Evolutionary conservation across 208 protist genomes (phyloP).

Genomic region (Leptomonas pyrrhocoris): DNA sequence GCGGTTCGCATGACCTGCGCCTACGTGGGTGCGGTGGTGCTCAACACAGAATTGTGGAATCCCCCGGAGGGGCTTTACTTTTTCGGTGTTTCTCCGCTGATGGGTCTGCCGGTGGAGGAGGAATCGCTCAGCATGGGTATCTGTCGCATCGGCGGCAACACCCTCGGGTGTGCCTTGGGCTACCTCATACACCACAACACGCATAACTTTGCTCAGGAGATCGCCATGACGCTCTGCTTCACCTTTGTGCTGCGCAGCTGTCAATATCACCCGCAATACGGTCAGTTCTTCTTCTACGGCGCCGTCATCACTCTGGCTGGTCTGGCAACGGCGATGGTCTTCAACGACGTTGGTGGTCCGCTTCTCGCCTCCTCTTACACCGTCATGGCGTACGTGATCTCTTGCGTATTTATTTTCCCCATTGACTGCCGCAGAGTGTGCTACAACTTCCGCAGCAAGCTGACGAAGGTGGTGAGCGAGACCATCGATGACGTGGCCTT

Average conservation of each 20-base stretch:
- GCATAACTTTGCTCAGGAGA: slow-evolving; percentile 26
- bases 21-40: slow-evolving; percentile 37
- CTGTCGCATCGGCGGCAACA: slow-evolving; percentile 39
- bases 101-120: slow-evolving; percentile 55
- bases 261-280: slow-evolving; percentile 37
- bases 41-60: slow-evolving; percentile 49
- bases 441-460: slow-evolving; percentile 38
- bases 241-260: slow-evolving; percentile 28
- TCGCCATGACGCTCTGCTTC: slow-evolving; percentile 34
- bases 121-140: slow-evolving; percentile 39
- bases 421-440: slow-evolving; percentile 57
- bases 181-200: slow-evolving; percentile 43
- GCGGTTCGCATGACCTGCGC: slow-evolving; percentile 54
- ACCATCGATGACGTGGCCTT: slow-evolving; percentile 32
- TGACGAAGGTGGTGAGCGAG: slow-evolving; percentile 36
- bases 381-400: slow-evolving; percentile 48
- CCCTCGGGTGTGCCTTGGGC: slow-evolving; percentile 37
- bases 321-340: slow-evolving; percentile 28
- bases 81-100: slow-evolving; percentile 60
- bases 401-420: slow-evolving; percentile 58
- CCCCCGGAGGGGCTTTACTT: slow-evolving; percentile 39
- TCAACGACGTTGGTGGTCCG: slow-evolving; percentile 36
- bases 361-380: slow-evolving; percentile 44
- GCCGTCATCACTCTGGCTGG: slow-evolving; percentile 35
- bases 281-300: slow-evolving; percentile 43